Base-by-base conservation (phyloP, 1,139 yeast species). In the Geotrichum reessii region DNA sequence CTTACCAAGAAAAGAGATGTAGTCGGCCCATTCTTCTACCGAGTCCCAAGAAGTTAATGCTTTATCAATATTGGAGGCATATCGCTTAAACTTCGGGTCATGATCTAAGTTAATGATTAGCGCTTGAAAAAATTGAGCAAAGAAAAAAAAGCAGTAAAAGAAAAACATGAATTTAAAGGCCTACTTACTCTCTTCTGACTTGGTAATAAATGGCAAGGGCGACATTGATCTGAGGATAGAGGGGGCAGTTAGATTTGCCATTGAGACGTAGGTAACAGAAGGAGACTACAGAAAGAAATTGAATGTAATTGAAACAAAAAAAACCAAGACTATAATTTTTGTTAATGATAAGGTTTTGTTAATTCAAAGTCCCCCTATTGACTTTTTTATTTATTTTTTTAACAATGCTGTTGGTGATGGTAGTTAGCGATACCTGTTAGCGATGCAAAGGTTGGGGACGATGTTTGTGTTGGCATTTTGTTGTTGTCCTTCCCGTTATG, bases 21-120 rank as follows among this genome's bases (percentile, higher is more conserved):
- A 91, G 70, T 93, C 99, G n/a, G 99, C 98, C 99, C 99, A 93
- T 75, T 92, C 98, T 49, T 85, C 87, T 1, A 91, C 85, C n/a
- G 84, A 73, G 58, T 89, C 97, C 74, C 93, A 93, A n/a, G 84
- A 77, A 7, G 81, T 77, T 28, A 93, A 75, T 0, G 95, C 91
- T 63, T 86, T 83, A 61, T 88, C 96, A 6, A 91, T 81, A 63
- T 78, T 82, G 33, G 83, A 79, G 27, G 78, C 74, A 68, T 85
- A 87, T 63, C 87, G 83, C 71, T 83, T 86, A 69, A 87, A 91
- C 66, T 83, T 86, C 1, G 90, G 73, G 59, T 71, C 73, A 22
- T 56, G 25, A 28, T 50, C 59, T 57, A 44, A 27, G 37, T 22
- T 19, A n/a, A 28, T 47, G 46, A 50, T 42, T 40, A 24, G 27